Evolutionary conservation across 495 filamentous ascomycete genomes (phyloP), one percentile per base, ranked within the genome.

Genomic region (Platismatia glauca): DNA sequence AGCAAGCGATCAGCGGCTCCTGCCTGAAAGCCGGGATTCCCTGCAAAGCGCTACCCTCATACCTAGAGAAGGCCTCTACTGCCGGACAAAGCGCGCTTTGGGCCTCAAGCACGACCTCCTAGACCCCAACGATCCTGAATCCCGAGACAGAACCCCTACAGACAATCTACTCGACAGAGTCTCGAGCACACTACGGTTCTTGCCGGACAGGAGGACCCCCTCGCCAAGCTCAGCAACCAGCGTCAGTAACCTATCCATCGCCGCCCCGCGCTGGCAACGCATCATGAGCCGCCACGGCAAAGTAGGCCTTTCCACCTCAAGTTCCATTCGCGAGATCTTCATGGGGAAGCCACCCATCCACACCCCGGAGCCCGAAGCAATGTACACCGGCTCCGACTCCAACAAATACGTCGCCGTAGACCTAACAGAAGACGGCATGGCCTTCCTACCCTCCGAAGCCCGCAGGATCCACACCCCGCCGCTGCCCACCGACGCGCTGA

Each of bases 381-480:
- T 65, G 50, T 67, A 68, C 57, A 70, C 37, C 4, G 68, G 39
- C 29, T 41, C 62, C 20, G 64, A 61, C 46, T 35, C 59, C 5
- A 37, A 63, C 13, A 44, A 68, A 33, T 65, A 68, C 37, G 57
- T 68, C 27, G 33, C 61, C 12, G 59, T 65, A 20, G 56, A 64
- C 43, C 27, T 70, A 43, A 58, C 61, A 7, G 61, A 59, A 3
- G 58, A 50, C 2, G 50, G 60, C 37, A 55, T 43, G 1, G 64
- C 69, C 0, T 70, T 69, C 38, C 64, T 71, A 2, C 70, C 70
- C 18, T 70, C 68, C 4, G 70, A 71, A 31, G 70, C 70, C 37
- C 53, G 64, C 38, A 50, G 68, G 29, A 62, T 70, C 37, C 50
- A 39, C 35, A 71, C 70, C 3, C 70, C 82, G 27, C 82, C 82